Evolutionary conservation across 2,329 filamentous ascomycete genomes (phyloP).

Genomic region (Arthrobotrys entomopaga): DNA sequence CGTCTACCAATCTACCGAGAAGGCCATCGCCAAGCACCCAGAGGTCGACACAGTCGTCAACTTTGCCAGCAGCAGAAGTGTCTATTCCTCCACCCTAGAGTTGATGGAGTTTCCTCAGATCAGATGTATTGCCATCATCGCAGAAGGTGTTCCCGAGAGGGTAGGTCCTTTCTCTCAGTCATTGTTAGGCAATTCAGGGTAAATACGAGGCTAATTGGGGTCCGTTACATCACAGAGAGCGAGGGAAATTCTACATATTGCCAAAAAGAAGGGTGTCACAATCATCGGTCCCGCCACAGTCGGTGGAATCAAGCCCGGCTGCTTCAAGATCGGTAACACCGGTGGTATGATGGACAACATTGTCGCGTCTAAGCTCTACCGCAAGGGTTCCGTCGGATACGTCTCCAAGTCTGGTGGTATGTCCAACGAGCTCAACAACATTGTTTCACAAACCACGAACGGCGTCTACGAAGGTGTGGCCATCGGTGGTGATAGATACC

Average conservation of each 20-base stretch:
- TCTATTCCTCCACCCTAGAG: constrained; percentile 98
- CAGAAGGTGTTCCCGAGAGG: constrained; percentile 97
- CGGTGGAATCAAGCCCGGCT: constrained; percentile 98
- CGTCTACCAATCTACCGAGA: constrained; percentile 92
- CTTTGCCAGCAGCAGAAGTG: constrained; percentile 98
- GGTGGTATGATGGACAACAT: constrained; percentile 99
- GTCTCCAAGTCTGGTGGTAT: constrained; percentile 99
- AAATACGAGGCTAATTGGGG: background rate
- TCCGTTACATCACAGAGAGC: constrained; percentile 71
- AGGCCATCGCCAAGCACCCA: constrained; percentile 94
- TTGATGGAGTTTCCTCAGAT: constrained; percentile 97
- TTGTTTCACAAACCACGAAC: constrained; percentile 93
- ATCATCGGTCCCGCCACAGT: constrained; percentile 99
- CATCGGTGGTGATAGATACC: constrained; percentile 98
- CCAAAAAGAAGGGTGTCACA: constrained; percentile 97
- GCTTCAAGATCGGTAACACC: constrained; percentile 99
- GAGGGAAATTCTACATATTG: constrained; percentile 95
- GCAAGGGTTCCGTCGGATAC: constrained; percentile 97
- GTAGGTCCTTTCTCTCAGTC: constrained; percentile 69
- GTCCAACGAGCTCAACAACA: constrained; percentile 99
- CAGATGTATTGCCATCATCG: constrained; percentile 99
- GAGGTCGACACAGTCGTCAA: constrained; percentile 99
- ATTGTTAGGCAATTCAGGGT: background rate
- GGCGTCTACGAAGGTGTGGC: constrained; percentile 99
- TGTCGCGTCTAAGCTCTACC: constrained; percentile 99